Conservation (phyloP, 495 filamentous ascomycete species). For the Cercophora scortea region DNA sequence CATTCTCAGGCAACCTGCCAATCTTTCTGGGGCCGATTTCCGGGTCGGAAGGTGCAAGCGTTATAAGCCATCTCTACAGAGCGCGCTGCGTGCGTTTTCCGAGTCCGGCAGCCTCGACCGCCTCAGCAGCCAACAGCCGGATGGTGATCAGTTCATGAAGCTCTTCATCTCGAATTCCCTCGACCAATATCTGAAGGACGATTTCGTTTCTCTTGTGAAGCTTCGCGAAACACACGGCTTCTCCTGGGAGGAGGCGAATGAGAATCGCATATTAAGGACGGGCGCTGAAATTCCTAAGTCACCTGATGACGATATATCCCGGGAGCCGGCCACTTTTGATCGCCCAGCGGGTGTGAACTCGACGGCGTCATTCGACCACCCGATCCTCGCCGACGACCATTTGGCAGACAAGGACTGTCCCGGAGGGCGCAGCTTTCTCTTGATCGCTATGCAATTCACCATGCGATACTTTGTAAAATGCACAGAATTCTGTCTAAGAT, state of each 20-base stretch:
- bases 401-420: conserved; percentile 20
- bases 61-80: conserved; percentile 46
- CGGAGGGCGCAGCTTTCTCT: conserved; percentile 45
- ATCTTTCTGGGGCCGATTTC: conserved; percentile 12
- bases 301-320: no score
- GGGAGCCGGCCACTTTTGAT: not conserved
- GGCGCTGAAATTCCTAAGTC: conserved; percentile 4
- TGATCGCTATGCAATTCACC: conserved; percentile 72
- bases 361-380: not conserved
- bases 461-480: conserved; percentile 75
- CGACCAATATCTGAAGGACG: conserved; percentile 58
- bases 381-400: conserved; percentile 44
- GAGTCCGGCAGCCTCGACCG: not conserved
- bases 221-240: conserved; percentile 45
- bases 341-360: not conserved
- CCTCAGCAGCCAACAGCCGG: not conserved
- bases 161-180: conserved; percentile 70
- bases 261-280: conserved; percentile 28
- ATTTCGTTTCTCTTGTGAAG: conserved; percentile 56
- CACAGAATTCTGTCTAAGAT: conserved; percentile 83
- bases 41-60: conserved; percentile 44
- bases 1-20: conserved; percentile 3
- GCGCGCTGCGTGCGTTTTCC: conserved; percentile 47
- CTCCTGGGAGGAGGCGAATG: conserved; percentile 67
- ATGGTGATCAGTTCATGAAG: conserved; percentile 26